Base-by-base conservation (phyloP, 129 eudicot genomes). In the Pittosporum tobira region DNA sequence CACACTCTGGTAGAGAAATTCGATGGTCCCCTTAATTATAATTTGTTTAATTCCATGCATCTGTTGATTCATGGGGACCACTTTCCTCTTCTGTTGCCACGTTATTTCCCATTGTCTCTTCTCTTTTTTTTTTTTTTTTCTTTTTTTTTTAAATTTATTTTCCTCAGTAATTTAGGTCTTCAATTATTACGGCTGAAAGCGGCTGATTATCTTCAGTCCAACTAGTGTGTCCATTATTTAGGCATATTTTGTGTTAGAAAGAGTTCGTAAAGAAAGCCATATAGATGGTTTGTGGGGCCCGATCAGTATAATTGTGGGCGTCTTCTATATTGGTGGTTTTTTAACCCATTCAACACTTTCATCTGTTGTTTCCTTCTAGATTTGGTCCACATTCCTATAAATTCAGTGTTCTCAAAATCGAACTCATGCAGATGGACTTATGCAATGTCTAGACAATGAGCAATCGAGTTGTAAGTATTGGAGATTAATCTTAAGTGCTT, bases 11-110 rank as follows among this genome's bases (percentile, higher is more conserved):
- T 34, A 57, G 47, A 48, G 45, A 42, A 50, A 48, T 18, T 40
- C 26, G 34, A n/a, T 51, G 56, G 58, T 47, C 56, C 42, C 51
- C 7, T 42, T n/a, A n/a, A n/a, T 54, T 20, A 21, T 57, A 24
- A 34, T 57, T 57, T 57, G 59, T 50, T 63, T 15, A 38, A 22
- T 19, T 22, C 59, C 57, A 47, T 45, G 51, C 50, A 23, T 49
- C 36, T n/a, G 30, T 44, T 34, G 44, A 59, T 62, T 61, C 61
- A 28, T 25, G 65, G 62, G 59, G 70, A 59, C 65, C 55, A 20
- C 19, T n/a, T 13, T 43, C 28, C 47, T 38, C n/a, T 70, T 29
- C 25, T 48, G 24, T 49, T 51, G 57, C 15, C 65, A 67, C 64
- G 63, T 55, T 48, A 13, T 63, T 38, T 8, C 64, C 9, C 36